Percentiles rank a stretch among this genome's conserved stretches.
Evolutionary conservation across 805 yeast genomes (phyloP).

Genomic region (Kregervanrija pseudodelftensis): DNA sequence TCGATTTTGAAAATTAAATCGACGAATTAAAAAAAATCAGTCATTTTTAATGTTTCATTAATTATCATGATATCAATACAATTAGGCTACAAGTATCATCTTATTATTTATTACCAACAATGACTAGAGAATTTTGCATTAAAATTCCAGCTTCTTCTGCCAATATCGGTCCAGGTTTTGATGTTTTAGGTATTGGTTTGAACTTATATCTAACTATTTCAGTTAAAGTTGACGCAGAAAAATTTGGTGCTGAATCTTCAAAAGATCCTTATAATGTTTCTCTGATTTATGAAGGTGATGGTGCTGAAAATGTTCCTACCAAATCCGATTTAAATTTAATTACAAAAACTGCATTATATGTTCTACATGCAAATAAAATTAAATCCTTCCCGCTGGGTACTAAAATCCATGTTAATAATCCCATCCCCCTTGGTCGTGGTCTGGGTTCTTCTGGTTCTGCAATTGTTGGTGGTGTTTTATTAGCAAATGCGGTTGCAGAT

Average conservation of each 20-base stretch:
- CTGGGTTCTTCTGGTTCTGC: conserved; percentile 98
- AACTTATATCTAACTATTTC: conserved; percentile 63
- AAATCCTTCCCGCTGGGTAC: conserved; percentile 80
- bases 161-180: conserved; percentile 97
- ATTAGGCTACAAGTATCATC: no score
- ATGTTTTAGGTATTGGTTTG: conserved; percentile 89
- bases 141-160: conserved; percentile 96
- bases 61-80: no score
- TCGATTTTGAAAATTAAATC: no score
- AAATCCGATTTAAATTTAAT: conserved; percentile 74
- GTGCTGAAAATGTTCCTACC: conserved; percentile 74
- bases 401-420: conserved; percentile 70
- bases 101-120: conserved; percentile 11
- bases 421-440: conserved; percentile 95
- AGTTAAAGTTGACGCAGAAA: conserved; percentile 52
- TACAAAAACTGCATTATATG: conserved; percentile 89
- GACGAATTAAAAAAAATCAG: no score
- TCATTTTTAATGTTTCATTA: no score
- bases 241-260: conserved; percentile 36
- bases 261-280: conserved; percentile 62
- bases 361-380: conserved; percentile 75
- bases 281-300: conserved; percentile 66
- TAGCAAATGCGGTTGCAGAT: conserved; percentile 80
- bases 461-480: conserved; percentile 90
- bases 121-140: conserved; percentile 48